Base-by-base conservation (phyloP, 2,329 filamentous ascomycete genomes). In the Mycocentrospora acerina region DNA sequence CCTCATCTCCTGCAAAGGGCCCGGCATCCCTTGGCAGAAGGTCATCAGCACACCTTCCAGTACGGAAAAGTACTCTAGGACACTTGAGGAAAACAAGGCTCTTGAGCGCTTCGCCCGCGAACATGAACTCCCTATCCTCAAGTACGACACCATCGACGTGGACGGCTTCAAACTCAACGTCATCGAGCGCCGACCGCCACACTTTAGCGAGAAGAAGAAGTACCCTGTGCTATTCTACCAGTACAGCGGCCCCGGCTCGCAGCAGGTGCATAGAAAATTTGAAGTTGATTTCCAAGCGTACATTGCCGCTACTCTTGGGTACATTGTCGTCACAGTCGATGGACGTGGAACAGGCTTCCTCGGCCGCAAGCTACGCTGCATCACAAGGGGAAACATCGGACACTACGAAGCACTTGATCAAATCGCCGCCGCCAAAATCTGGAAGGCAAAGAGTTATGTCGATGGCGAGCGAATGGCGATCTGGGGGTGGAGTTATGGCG, bases 401-500 rank as follows among this genome's bases (percentile, higher is more conserved):
- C 74, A 86, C 56, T 88, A 83, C 62, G 93, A 98, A 72, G 81
- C 91, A 1, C 76, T 81, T 26, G 93, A 97, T 66, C 93, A 98
- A 67, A 97, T 98, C 51, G 86, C 84, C 17, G 86, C 90, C 1
- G 93, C 88, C 3, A 86, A 90, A 67, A 81, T 86, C 50, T 97
- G 89, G 83, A 85, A 86, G 0, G 72, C 74, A 25, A 91, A 89
- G 62, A 69, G 78, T 11, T 97, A 98, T 66, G 84, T 96, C 11
- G 94, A 98, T 64, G 74, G 79, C 17, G 76, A 81, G 6, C 82
- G 87, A 37, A 81, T 98, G 53, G 90, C 90, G 14, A 95, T 98
- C 61, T 98, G 93, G 93, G 93, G 93, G 32, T 98, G 93, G 93
- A 95, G 88, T 48, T 98, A 93, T 61, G 93, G 93, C 41, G 93